A percentile compares a stretch with the other conserved stretches of the same genome.
These are phyloP conservation scores for Rhizophagus clarus DNA, from an alignment of 192 early-diverging fungal species.

Conservation along the genomic window DNA sequence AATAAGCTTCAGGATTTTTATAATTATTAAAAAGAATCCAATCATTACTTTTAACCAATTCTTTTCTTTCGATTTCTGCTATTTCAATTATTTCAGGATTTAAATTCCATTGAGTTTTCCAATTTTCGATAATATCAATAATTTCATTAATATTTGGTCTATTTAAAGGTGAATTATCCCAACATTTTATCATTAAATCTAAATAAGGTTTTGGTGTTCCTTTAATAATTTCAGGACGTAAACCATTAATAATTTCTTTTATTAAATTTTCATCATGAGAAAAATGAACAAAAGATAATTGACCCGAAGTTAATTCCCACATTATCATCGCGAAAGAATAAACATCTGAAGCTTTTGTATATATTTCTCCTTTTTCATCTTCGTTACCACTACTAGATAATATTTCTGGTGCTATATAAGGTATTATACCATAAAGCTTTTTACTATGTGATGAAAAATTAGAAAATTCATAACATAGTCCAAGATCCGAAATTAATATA, in stretches of 20 bases:
- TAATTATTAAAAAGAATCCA: too few relatives aligned
- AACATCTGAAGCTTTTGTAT: not conserved
- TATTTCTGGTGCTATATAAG: not conserved
- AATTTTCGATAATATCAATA: too few relatives aligned
- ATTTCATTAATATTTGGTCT: too few relatives aligned
- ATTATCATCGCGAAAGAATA: not conserved
- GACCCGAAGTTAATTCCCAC: not conserved
- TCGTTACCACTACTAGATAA: not conserved
- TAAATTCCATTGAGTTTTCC: too few relatives aligned
- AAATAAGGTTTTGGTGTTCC: too few relatives aligned
- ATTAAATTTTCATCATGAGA: not conserved
- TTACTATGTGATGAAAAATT: not conserved
- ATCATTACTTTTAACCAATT: too few relatives aligned
- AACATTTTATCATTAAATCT: too few relatives aligned
- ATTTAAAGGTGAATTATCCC: too few relatives aligned
- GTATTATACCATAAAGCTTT: not conserved
- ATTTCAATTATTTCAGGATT: too few relatives aligned
- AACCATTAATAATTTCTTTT: not conserved
- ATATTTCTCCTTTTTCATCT: not conserved
- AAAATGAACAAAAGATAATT: not conserved
- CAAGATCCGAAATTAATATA: not conserved
- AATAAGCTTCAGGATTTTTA: too few relatives aligned
- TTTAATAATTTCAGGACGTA: not conserved
- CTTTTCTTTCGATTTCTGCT: too few relatives aligned
- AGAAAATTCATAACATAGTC: not conserved